A percentile compares a stretch with the other conserved stretches of the same genome.
phyloP scores from a whole-genome alignment of 345 rosid species.

The Gynandropsis gynandra region DNA sequence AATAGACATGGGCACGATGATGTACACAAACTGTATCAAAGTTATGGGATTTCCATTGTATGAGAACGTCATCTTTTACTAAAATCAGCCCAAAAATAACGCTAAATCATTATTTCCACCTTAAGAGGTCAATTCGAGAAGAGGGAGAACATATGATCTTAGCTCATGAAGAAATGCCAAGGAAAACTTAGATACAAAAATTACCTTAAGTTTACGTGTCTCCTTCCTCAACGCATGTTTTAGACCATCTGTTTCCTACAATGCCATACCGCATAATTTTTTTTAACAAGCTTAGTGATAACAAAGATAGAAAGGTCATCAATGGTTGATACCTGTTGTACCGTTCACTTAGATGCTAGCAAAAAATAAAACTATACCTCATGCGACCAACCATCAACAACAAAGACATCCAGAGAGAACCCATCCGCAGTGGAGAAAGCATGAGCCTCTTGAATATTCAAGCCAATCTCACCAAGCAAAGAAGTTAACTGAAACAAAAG shows the following conservation, averaged over 20 bases:
- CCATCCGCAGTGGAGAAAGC: conserved; percentile 94
- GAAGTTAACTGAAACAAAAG: conserved; percentile 56
- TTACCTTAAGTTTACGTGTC: conserved; percentile 71
- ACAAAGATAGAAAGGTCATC: conserved; percentile 13
- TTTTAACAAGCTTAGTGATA: conserved; percentile 16
- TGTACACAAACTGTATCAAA: too few species aligned
- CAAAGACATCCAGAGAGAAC: conserved; percentile 85
- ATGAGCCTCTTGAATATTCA: conserved; percentile 93
- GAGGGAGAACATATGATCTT: neutral
- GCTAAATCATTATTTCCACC: conserved; percentile 17
- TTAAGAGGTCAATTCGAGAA: conserved; percentile 8
- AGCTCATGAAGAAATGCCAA: conserved; percentile 7
- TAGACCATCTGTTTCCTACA: conserved; percentile 71
- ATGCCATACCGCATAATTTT: conserved; percentile 16
- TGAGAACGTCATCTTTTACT: conserved; percentile 15
- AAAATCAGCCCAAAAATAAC: conserved; percentile 8
- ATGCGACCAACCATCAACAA: conserved; percentile 91
- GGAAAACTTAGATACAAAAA: neutral
- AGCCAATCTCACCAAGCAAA: conserved; percentile 82
- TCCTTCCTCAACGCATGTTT: conserved; percentile 61
- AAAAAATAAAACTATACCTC: conserved; percentile 44
- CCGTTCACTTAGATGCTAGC: conserved; percentile 3
- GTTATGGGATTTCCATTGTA: neutral
- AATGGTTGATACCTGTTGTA: conserved; percentile 8
- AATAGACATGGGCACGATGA: too few species aligned